Percentiles rank a stretch among this genome's conserved stretches.
Evolutionary conservation across 305 asterid genomes (phyloP).

Genomic region (Fraxinus albicans): DNA sequence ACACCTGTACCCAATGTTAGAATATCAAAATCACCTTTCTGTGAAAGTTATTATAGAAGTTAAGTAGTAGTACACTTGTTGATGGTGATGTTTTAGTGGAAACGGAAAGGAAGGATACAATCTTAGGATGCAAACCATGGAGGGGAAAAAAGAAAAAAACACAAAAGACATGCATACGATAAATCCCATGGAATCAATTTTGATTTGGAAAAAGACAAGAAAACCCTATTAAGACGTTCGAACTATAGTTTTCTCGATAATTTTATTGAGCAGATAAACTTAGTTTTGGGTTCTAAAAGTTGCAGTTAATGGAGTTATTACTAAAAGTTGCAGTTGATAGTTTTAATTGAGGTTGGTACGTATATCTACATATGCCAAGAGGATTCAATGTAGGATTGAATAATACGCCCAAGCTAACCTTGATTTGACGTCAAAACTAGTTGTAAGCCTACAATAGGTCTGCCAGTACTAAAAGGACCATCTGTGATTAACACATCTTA

Average conservation of each 20-base stretch:
- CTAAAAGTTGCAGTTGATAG: not conserved
- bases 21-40: slow-evolving; percentile 9
- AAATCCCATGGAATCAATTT: not conserved
- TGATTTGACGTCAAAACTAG: not conserved
- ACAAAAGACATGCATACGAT: not conserved
- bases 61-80: not conserved
- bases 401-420: not conserved
- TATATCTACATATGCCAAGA: not conserved
- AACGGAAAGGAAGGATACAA: not conserved
- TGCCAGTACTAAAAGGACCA: not conserved
- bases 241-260: not conserved
- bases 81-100: not conserved
- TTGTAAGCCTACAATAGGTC: not conserved
- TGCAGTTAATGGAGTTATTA: not conserved
- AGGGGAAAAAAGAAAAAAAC: not conserved
- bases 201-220: not conserved
- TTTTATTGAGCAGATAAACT: not conserved
- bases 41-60: not conserved
- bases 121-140: not conserved
- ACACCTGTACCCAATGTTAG: slow-evolving; percentile 55
- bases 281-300: not conserved
- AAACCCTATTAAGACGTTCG: not conserved
- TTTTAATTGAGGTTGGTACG: not conserved
- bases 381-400: not conserved
- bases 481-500: slow-evolving; percentile 24